Evolutionary conservation across 257 asterid genomes (phyloP).

Genomic region (Fraxinus cuspidata): DNA sequence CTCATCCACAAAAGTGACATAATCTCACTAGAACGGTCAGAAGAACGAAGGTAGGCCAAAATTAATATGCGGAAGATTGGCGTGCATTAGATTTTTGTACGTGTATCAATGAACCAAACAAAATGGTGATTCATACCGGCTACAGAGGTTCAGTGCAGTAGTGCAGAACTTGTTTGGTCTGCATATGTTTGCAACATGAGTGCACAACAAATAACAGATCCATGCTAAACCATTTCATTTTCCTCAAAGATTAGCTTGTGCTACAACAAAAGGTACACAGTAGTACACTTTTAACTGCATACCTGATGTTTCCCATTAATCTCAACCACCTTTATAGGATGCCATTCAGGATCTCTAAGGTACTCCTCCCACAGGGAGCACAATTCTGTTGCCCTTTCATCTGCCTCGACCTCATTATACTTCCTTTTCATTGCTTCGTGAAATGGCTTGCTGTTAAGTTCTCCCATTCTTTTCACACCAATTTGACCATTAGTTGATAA

Average conservation of each 20-base stretch:
- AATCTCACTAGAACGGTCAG: too few relatives aligned
- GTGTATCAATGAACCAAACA: too few relatives aligned
- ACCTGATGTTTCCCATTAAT: conserved; percentile 64
- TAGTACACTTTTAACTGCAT: conserved; percentile 18
- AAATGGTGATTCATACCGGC: too few relatives aligned
- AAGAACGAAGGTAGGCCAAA: too few relatives aligned
- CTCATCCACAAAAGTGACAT: too few relatives aligned
- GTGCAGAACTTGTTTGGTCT: neutral
- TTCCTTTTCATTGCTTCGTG: conserved; percentile 63
- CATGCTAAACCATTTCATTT: neutral
- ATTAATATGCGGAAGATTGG: too few relatives aligned
- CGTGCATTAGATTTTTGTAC: too few relatives aligned
- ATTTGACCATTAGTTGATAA: conserved; percentile 42
- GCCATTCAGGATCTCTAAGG: conserved; percentile 94
- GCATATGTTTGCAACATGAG: conserved; percentile 3
- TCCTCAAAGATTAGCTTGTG: neutral
- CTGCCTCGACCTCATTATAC: conserved; percentile 64
- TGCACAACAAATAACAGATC: neutral
- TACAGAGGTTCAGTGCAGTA: neutral
- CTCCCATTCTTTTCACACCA: conserved; percentile 91
- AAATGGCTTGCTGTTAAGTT: conserved; percentile 79
- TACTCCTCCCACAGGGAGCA: conserved; percentile 90
- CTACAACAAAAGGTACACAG: neutral
- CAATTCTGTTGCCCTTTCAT: conserved; percentile 75
- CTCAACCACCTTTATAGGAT: conserved; percentile 63